A percentile compares a stretch with the other conserved stretches of the same genome.
Conservation (phyloP, 139 green algal genomes). For the Coccomyxa sp. region DNA sequence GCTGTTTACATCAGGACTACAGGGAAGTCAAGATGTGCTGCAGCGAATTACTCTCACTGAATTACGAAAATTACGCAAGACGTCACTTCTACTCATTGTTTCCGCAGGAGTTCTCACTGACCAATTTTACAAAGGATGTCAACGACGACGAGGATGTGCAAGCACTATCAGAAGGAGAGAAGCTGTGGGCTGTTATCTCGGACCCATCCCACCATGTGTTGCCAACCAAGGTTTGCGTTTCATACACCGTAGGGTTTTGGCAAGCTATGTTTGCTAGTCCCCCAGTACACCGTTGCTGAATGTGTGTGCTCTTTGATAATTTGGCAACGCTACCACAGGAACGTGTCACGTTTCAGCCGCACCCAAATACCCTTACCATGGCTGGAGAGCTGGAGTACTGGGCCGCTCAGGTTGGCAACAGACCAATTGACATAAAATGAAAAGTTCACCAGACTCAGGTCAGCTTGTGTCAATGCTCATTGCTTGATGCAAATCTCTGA, state of each 20-base stretch:
- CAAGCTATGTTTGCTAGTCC: background rate
- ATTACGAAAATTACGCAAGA: no score
- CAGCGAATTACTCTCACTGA: no score
- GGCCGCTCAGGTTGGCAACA: constrained; percentile 42
- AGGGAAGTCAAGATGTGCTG: no score
- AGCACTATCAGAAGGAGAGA: background rate
- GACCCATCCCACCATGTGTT: background rate
- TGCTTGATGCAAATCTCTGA: background rate
- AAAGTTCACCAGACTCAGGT: background rate
- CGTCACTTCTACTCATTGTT: background rate
- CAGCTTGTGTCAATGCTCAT: background rate
- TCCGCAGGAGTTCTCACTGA: constrained; percentile 13
- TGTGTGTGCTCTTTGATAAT: no score
- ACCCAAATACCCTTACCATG: constrained; percentile 80
- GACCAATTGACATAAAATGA: background rate
- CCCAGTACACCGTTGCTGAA: background rate
- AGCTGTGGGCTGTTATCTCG: background rate
- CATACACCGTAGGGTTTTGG: no score
- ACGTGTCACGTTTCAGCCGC: constrained; percentile 67
- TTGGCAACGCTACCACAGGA: constrained; percentile 29
- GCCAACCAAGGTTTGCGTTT: background rate
- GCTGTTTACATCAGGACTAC: no score
- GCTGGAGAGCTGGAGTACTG: constrained; percentile 85
- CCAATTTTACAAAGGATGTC: constrained; percentile 10
- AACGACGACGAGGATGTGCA: background rate